Evolutionary conservation across 495 filamentous ascomycete species (phyloP).

Genomic region (Hypoxylon subgilvum): DNA sequence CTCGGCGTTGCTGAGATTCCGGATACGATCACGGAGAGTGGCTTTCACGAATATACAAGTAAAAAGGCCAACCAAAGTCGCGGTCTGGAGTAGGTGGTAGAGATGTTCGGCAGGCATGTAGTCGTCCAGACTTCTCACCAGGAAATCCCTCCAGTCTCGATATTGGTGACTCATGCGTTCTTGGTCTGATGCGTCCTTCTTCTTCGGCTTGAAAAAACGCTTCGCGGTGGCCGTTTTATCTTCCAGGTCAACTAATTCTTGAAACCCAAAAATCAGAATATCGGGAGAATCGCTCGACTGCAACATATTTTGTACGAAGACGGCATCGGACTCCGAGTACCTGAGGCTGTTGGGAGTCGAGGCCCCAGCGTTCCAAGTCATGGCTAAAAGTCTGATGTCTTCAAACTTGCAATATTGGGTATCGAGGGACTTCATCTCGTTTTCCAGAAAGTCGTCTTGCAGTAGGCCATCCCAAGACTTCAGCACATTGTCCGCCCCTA

Average conservation of each 20-base stretch:
- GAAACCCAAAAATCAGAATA: slow-evolving; percentile 94
- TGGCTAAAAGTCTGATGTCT: slow-evolving; percentile 73
- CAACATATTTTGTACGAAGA: slow-evolving; percentile 79
- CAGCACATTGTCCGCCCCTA: slow-evolving; percentile 85
- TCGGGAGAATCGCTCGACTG: slow-evolving; percentile 77
- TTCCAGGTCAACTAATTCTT: slow-evolving; percentile 95
- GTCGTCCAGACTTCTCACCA: slow-evolving; percentile 79
- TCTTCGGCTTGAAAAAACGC: slow-evolving; percentile 77
- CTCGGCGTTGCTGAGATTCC: slow-evolving; percentile 76
- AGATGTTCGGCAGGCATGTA: slow-evolving; percentile 77
- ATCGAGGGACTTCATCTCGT: slow-evolving; percentile 83
- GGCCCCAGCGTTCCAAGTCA: slow-evolving; percentile 98
- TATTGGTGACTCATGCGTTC: slow-evolving; percentile 98
- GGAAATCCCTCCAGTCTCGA: slow-evolving; percentile 90
- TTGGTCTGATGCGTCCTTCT: slow-evolving; percentile 87
- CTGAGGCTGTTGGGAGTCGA: slow-evolving; percentile 82
- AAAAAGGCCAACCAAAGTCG: slow-evolving; percentile 90
- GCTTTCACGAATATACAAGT: slow-evolving; percentile 93
- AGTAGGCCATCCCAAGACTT: slow-evolving; percentile 92
- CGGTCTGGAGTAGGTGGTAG: slow-evolving; percentile 85
- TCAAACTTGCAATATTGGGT: slow-evolving; percentile 82
- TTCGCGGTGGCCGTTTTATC: slow-evolving; percentile 97
- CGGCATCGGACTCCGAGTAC: slow-evolving; percentile 66
- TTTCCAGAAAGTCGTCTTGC: slow-evolving; percentile 90
- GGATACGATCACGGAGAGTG: slow-evolving; percentile 73